phyloP scores from a whole-genome alignment of 176 grass and related monocot species.

The Microstegium vimineum region DNA sequence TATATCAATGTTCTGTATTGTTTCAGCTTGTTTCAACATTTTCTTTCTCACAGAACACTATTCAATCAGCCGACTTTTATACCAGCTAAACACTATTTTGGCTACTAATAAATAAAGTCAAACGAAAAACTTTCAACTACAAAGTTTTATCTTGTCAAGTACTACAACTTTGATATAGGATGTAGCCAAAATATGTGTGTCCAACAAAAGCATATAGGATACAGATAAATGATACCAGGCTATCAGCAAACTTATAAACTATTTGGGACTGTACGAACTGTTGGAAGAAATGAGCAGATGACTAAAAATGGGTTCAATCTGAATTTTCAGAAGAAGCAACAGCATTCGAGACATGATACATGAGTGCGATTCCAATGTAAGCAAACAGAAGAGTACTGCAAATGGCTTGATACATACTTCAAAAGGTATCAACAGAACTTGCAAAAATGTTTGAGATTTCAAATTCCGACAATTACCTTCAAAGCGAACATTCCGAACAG shows the following conservation, averaged over 20 bases:
- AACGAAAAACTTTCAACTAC: too few relatives aligned
- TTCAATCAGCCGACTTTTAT: too few relatives aligned
- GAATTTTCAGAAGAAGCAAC: not conserved
- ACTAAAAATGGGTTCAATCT: not conserved
- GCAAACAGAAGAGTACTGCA: not conserved
- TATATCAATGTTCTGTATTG: too few relatives aligned
- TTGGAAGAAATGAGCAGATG: not conserved
- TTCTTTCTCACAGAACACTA: too few relatives aligned
- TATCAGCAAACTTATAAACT: not conserved
- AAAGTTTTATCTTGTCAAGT: too few relatives aligned
- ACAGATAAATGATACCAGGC: not conserved
- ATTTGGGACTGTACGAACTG: not conserved
- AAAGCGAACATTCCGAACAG: conserved; percentile 97
- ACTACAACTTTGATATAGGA: too few relatives aligned
- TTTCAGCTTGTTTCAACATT: too few relatives aligned
- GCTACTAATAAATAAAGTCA: too few relatives aligned
- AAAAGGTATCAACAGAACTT: not conserved
- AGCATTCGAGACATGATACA: not conserved
- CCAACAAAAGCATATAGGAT: not conserved
- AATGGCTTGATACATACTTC: not conserved
- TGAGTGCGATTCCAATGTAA: not conserved
- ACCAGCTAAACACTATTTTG: too few relatives aligned
- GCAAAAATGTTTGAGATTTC: not conserved
- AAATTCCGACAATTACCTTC: conserved; percentile 45
- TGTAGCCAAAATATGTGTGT: too few relatives aligned